Percentiles rank a stretch among this genome's conserved stretches.
Evolutionary conservation across 2,329 filamentous ascomycete species (phyloP).

Genomic region (Coniella lustricola): DNA sequence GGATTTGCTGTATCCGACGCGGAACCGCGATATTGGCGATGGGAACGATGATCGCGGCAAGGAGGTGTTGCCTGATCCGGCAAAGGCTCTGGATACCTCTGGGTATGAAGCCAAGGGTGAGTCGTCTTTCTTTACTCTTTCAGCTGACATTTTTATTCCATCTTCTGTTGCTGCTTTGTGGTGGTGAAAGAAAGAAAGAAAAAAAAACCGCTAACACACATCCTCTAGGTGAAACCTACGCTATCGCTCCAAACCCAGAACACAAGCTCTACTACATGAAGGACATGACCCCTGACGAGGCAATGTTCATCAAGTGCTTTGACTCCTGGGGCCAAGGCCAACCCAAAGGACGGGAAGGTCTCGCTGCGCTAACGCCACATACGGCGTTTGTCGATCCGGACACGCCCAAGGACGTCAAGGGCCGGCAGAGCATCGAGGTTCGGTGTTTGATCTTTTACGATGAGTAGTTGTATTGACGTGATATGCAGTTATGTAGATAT

Average conservation of each 20-base stretch:
- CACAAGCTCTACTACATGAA: constrained; percentile 61
- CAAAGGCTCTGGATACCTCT: constrained; percentile 38
- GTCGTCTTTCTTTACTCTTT: too few relatives aligned
- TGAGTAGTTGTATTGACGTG: constrained; percentile 23
- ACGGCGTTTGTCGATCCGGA: constrained; percentile 49
- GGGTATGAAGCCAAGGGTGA: constrained; percentile 50
- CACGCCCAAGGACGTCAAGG: constrained; percentile 39
- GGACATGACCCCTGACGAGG: constrained; percentile 55
- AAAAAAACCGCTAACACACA: background rate
- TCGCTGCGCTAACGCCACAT: constrained; percentile 43
- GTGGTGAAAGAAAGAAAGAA: too few relatives aligned
- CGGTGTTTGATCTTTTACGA: constrained; percentile 56
- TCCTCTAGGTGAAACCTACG: constrained; percentile 51
- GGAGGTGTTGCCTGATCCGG: constrained; percentile 46
- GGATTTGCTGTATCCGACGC: constrained; percentile 54
- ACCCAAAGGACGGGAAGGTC: constrained; percentile 29
- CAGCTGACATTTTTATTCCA: too few relatives aligned
- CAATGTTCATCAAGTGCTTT: constrained; percentile 45
- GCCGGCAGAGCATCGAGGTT: constrained; percentile 57
- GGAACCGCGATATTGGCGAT: constrained; percentile 22
- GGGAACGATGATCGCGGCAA: constrained; percentile 51
- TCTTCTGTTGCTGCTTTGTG: too few relatives aligned
- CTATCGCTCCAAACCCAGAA: constrained; percentile 46
- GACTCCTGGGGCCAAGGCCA: constrained; percentile 37
- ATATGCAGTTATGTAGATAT: too few relatives aligned